Evolutionary conservation across 192 early-diverging fungal species (phyloP).

Genomic region (Gamsiella multidivaricata): DNA sequence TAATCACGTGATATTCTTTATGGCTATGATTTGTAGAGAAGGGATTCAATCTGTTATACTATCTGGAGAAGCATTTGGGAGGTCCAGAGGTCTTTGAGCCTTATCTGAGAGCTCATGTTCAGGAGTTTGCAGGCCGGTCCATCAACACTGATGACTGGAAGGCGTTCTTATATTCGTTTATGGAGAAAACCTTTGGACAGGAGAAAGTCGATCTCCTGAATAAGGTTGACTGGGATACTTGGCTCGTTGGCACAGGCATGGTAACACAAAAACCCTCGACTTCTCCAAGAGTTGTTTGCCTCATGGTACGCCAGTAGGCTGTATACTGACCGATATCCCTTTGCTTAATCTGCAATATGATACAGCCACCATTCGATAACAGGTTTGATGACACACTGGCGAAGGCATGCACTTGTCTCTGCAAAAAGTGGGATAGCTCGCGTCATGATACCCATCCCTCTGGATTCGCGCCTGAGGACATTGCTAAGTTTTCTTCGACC

Average conservation of each 20-base stretch:
- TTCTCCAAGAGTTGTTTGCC: too few relatives aligned
- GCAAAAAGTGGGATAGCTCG: conserved; percentile 70
- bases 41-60: conserved; percentile 93
- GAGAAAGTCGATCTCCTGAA: conserved; percentile 77
- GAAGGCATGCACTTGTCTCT: conserved; percentile 77
- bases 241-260: conserved; percentile 90
- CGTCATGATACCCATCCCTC: conserved; percentile 48
- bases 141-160: conserved; percentile 93
- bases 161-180: conserved; percentile 79
- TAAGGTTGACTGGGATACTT: conserved; percentile 88
- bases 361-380: conserved; percentile 80
- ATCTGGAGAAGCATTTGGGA: conserved; percentile 85
- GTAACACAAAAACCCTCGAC: not conserved
- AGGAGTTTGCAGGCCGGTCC: conserved; percentile 83
- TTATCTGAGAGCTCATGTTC: conserved; percentile 84
- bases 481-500: conserved; percentile 75
- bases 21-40: conserved; percentile 70
- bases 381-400: conserved; percentile 88
- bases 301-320: conserved; percentile 46
- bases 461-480: conserved; percentile 67
- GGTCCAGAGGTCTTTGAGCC: conserved; percentile 86
- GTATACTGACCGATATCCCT: not conserved
- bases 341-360: not conserved
- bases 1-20: too few relatives aligned
- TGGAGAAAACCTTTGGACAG: conserved; percentile 69